Evolutionary conservation across 768 basidiomycete genomes (phyloP).

Genomic region (Cyathus striatus): DNA sequence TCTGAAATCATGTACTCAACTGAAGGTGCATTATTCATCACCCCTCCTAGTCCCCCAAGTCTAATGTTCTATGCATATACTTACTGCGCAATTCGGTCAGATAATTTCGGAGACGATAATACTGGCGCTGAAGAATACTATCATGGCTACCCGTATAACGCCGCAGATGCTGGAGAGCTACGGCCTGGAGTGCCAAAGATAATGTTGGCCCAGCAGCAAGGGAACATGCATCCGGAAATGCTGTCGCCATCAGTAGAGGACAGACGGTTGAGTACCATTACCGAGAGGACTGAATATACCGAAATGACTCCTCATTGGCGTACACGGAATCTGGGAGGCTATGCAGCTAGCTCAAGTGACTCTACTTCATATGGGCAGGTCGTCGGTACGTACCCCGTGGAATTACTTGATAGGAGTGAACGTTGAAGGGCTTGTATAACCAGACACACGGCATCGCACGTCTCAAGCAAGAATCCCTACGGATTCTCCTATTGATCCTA

Average conservation of each 20-base stretch:
- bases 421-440: background rate
- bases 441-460: background rate
- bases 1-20: slow-evolving; percentile 27
- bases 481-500: slow-evolving; percentile 9
- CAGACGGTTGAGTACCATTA: slow-evolving; percentile 54
- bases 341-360: slow-evolving; percentile 32
- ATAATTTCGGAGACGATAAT: too few species aligned
- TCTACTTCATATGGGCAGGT: slow-evolving; percentile 62
- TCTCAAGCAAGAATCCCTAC: slow-evolving; percentile 1
- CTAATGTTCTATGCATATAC: slow-evolving; percentile 2
- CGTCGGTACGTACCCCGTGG: slow-evolving; percentile 38
- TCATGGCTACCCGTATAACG: too few species aligned
- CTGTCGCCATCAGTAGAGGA: background rate
- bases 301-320: slow-evolving; percentile 50
- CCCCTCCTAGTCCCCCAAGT: slow-evolving; percentile 6
- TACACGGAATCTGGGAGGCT: slow-evolving; percentile 33
- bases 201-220: slow-evolving; percentile 52
- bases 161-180: slow-evolving; percentile 17
- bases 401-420: background rate
- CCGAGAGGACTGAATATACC: slow-evolving; percentile 62
- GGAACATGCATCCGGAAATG: slow-evolving; percentile 15
- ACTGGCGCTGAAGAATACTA: background rate
- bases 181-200: slow-evolving; percentile 56
- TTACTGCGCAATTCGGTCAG: too few species aligned
- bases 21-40: slow-evolving; percentile 57